Percentiles rank a stretch among this genome's conserved stretches.
phyloP scores from a whole-genome alignment of 1,284 basidiomycete species.

The Coniferiporia sulphurascens region DNA sequence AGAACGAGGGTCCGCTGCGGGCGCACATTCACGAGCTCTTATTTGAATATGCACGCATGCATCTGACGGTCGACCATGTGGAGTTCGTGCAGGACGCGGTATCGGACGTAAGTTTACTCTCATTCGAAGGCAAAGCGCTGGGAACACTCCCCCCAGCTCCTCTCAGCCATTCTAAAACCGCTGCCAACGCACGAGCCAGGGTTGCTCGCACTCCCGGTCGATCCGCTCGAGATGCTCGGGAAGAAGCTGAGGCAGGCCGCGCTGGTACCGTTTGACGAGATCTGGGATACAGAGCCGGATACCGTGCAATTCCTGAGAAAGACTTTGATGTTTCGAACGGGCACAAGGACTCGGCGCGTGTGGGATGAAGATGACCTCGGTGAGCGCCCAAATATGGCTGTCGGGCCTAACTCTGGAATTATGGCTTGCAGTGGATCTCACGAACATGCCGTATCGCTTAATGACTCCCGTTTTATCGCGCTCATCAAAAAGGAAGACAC shows the following conservation, averaged over 20 bases:
- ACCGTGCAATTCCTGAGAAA: neutral
- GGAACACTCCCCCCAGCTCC: slow-evolving; percentile 32
- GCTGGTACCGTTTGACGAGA: slow-evolving; percentile 41
- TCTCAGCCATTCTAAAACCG: slow-evolving; percentile 36
- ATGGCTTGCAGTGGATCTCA: slow-evolving; percentile 22
- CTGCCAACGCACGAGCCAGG: slow-evolving; percentile 46
- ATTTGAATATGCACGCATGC: slow-evolving; percentile 45
- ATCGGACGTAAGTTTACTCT: slow-evolving; percentile 35
- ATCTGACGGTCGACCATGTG: slow-evolving; percentile 52
- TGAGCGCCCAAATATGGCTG: neutral
- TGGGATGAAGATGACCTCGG: slow-evolving; percentile 7
- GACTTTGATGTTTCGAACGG: neutral
- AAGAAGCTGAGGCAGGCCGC: slow-evolving; percentile 30
- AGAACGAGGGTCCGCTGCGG: slow-evolving; percentile 31
- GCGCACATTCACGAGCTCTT: slow-evolving; percentile 50
- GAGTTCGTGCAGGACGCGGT: slow-evolving; percentile 47
- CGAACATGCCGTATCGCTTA: slow-evolving; percentile 27
- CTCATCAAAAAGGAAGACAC: slow-evolving; percentile 35
- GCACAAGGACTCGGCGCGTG: neutral
- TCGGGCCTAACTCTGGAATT: neutral
- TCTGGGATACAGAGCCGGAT: neutral
- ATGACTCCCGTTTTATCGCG: slow-evolving; percentile 38
- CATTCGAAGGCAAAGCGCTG: neutral
- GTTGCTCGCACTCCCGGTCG: slow-evolving; percentile 43
- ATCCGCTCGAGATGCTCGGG: slow-evolving; percentile 43